Conservation (phyloP, 306 rosid genomes). For the Elaeagnus macrophylla region DNA sequence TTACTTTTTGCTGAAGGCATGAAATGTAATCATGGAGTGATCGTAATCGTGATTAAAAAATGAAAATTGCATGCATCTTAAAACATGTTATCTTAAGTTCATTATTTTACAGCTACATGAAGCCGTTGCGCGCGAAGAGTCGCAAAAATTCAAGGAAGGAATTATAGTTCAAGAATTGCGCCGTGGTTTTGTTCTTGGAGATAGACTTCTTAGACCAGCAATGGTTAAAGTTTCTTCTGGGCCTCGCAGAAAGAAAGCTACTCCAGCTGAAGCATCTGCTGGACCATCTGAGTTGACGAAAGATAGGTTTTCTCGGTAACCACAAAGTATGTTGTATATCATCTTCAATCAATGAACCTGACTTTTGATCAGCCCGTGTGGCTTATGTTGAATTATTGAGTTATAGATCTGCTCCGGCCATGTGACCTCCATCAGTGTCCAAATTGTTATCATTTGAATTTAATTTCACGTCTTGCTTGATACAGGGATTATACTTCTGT, state of each 20-base stretch:
- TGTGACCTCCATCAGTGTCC: too few relatives aligned
- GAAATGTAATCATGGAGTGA: too few relatives aligned
- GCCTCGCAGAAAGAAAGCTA: constrained; percentile 45
- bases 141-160: constrained; percentile 67
- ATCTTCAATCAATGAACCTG: too few relatives aligned
- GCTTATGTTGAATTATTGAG: too few relatives aligned
- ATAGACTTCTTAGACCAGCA: constrained; percentile 77
- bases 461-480: too few relatives aligned
- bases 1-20: too few relatives aligned
- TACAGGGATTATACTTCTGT: too few relatives aligned
- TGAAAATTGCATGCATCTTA: neutral
- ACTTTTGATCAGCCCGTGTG: too few relatives aligned
- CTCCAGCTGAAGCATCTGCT: constrained; percentile 21
- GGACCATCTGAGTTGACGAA: constrained; percentile 54
- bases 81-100: neutral
- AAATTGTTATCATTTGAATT: too few relatives aligned
- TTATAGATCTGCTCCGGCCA: too few relatives aligned
- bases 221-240: constrained; percentile 76
- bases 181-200: constrained; percentile 70
- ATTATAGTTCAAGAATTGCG: constrained; percentile 57
- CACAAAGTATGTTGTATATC: too few relatives aligned
- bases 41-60: neutral
- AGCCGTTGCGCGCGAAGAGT: constrained; percentile 79
- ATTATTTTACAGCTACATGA: constrained; percentile 54
- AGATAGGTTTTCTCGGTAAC: constrained; percentile 18